Evolutionary conservation across 2,329 filamentous ascomycete species (phyloP), one percentile per base, ranked within the genome.

Genomic region (Trichophyton benhamiae): DNA sequence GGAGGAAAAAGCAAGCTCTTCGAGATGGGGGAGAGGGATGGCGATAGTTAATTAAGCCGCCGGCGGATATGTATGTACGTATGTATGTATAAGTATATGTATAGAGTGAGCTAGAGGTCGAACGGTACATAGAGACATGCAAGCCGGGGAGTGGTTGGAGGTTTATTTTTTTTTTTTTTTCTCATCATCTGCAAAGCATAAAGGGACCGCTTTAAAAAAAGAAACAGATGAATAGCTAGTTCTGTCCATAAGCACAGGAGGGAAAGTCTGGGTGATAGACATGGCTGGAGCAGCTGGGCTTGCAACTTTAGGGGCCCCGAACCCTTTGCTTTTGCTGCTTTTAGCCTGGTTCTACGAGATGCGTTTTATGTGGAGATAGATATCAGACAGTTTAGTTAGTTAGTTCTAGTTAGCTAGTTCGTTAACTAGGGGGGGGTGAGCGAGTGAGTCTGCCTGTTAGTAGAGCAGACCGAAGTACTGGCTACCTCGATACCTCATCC

Each of bases 121-220:
- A 55, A 55, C 27, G 4, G 33, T 38, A 38, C 33, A 38, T 38
- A 1, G 25, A 15, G 13, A 44, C 41, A 55, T 55, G 49, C 49
- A 55, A 36, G 13, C 22, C 49, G 15, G 49, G 27, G 1, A 55
- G 49, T 38, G 49, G 49, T 55, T 55, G 27, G 49, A 15, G 30
- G 49, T 55, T 55, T 55, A 55, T 55, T 55, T 55, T 55, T 55
- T 55, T 55, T n/a, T 55, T 33, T 55, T 55, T 55, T 55, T 55
- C 27, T 55, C 49, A 55, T 36, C 49, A 55, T 55, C 49, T 55
- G 49, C 49, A 55, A 55, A 55, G 49, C 49, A 55, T 55, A 55
- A 55, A 55, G 33, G 46, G 20, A 17, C 7, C n/a, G n/a, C 15
- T 42, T 44, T 44, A 44, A 44, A 44, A n/a, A 11, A 48, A 48